Conservation (phyloP, 2,329 filamentous ascomycete species). For the Colletotrichum neosansevieriae region DNA sequence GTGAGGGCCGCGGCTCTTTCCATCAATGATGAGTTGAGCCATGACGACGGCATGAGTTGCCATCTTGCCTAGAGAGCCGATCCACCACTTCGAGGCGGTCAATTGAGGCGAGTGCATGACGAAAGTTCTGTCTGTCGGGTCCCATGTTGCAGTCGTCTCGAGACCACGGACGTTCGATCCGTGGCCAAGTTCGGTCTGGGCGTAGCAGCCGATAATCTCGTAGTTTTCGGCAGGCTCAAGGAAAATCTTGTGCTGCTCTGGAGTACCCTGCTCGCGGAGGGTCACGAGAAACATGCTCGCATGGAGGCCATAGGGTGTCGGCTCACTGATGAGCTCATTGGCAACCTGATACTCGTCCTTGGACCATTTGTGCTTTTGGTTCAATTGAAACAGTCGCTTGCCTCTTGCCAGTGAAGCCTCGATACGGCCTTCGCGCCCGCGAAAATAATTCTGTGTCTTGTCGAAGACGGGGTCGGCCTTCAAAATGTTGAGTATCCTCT, state of each 20-base stretch:
- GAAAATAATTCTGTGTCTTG: conserved; percentile 83
- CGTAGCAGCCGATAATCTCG: conserved; percentile 82
- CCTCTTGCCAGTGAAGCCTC: conserved; percentile 76
- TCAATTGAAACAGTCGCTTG: conserved; percentile 77
- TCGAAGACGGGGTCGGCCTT: conserved; percentile 78
- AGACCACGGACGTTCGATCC: conserved; percentile 81
- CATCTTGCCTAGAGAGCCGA: conserved; percentile 80
- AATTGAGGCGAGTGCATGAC: conserved; percentile 79
- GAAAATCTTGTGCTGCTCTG: conserved; percentile 80
- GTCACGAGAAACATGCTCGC: conserved; percentile 67
- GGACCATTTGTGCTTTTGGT: conserved; percentile 76
- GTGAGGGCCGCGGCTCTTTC: conserved; percentile 79
- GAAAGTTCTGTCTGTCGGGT: conserved; percentile 79
- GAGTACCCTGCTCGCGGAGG: conserved; percentile 76
- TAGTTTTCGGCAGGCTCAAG: conserved; percentile 76
- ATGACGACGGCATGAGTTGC: conserved; percentile 85
- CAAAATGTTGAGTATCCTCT: conserved; percentile 72
- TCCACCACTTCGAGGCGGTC: conserved; percentile 88
- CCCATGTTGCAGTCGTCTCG: conserved; percentile 81
- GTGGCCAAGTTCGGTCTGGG: conserved; percentile 84
- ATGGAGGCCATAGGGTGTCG: conserved; percentile 80
- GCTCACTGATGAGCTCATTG: conserved; percentile 78
- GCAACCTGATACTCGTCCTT: conserved; percentile 73
- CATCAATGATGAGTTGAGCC: conserved; percentile 78
- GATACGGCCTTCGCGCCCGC: conserved; percentile 76